Evolutionary conservation across 768 basidiomycete species (phyloP), one percentile per base, ranked within the genome.

Genomic region (Calocybe cyanea): DNA sequence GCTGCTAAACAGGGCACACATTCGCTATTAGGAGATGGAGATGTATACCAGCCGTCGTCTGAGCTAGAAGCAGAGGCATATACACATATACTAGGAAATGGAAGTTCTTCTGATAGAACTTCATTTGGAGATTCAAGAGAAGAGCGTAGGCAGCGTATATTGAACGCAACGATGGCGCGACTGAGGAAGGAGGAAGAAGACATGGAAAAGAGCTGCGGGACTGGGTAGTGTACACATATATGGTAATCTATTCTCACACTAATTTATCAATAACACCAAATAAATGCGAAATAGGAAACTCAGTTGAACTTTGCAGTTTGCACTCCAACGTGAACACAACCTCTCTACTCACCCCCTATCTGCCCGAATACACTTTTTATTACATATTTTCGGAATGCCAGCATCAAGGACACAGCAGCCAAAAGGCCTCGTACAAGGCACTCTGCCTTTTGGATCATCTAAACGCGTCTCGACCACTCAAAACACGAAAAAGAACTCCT

Each of bases 121-220:
- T 53, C 57, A 19, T 17, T 49, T 19, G 36, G 81, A 85, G 49
- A 75, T 82, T 0, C 55, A 56, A 2, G 81, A 84, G n/a, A n/a
- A 51, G 85, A 85, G 25, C 69, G 81, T 28, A 65, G 87, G 33
- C 63, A 64, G 35, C 69, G 73, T 41, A 59, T 79, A 38, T 57
- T 85, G 28, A 76, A 80, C 10, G 87, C 87, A 11, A 78, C 84
- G 1, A 73, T 79, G 63, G 68, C 63, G 20, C 74, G 87, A 21
- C 57, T 87, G 45, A 69, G 65, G 56, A 75, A 68, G 51, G 79
- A 86, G 53, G 87, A 88, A 45, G 79, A 87, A 54, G 81, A 87
- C 50, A 60, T 87, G 14, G 87, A 88, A 58, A 68, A 78, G 35
- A 78, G 77, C 43, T 88, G 87, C 62, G 87, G 85, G 19, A 87